These are phyloP conservation scores for Wickerhamiella alocasiicola DNA, from an alignment of 805 yeast species.

Conservation along the genomic window DNA sequence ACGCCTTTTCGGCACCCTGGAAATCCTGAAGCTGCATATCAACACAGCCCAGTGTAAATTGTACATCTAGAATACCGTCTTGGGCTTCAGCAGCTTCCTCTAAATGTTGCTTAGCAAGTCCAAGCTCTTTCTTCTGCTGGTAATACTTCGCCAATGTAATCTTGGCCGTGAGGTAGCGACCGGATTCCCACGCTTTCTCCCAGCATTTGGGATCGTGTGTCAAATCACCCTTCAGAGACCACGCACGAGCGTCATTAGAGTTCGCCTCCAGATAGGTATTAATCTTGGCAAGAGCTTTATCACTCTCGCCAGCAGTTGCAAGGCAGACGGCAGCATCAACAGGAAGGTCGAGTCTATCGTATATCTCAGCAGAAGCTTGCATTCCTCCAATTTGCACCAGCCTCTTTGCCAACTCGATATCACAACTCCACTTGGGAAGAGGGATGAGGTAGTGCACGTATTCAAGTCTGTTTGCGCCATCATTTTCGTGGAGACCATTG, in stretches of 20 bases:
- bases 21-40: constrained; percentile 63
- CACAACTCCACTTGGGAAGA: constrained; percentile 77
- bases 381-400: constrained; percentile 74
- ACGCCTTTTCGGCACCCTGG: constrained; percentile 79
- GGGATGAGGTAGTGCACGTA: constrained; percentile 65
- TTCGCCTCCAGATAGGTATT: constrained; percentile 38
- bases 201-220: constrained; percentile 63
- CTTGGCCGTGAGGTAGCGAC: constrained; percentile 74
- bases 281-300: constrained; percentile 51
- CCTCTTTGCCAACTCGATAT: constrained; percentile 69
- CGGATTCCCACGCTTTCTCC: constrained; percentile 79
- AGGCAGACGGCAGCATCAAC: constrained; percentile 84
- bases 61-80: constrained; percentile 65
- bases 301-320: constrained; percentile 69
- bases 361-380: constrained; percentile 79
- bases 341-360: constrained; percentile 61
- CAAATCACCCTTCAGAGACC: constrained; percentile 76
- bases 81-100: constrained; percentile 60
- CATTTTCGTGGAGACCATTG: constrained; percentile 41
- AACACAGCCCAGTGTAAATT: constrained; percentile 88
- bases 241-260: constrained; percentile 73
- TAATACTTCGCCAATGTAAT: constrained; percentile 64
- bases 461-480: constrained; percentile 42
- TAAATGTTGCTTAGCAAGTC: constrained; percentile 49
- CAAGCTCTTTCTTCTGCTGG: constrained; percentile 41